Evolutionary conservation across 495 filamentous ascomycete genomes (phyloP).

Genomic region (Parachaetomium inaequale): DNA sequence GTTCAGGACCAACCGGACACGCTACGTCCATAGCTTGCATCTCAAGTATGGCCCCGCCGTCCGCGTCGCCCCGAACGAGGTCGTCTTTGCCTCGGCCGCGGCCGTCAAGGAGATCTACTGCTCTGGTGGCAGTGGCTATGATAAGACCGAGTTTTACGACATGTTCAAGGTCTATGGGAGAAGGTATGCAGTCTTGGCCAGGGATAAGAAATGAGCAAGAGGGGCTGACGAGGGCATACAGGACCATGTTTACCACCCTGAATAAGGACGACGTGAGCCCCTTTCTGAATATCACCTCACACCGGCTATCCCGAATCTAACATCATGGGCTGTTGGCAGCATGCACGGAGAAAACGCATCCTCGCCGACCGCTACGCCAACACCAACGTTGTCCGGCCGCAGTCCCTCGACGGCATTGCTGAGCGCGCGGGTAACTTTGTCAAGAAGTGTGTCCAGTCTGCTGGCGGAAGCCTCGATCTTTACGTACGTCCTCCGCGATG

Average conservation of each 20-base stretch:
- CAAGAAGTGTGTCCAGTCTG: slow-evolving; percentile 43
- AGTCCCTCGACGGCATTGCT: slow-evolving; percentile 51
- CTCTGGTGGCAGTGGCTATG: slow-evolving; percentile 61
- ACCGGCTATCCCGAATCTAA: background rate
- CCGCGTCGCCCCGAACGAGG: slow-evolving; percentile 57
- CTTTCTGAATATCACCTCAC: background rate
- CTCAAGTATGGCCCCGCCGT: slow-evolving; percentile 54
- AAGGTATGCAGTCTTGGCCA: slow-evolving; percentile 34
- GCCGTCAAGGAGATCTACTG: slow-evolving; percentile 66
- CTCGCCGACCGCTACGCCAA: slow-evolving; percentile 65
- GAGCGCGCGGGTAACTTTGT: slow-evolving; percentile 53
- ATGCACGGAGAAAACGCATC: slow-evolving; percentile 56
- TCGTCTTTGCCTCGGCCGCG: slow-evolving; percentile 54
- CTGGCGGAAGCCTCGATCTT: slow-evolving; percentile 48
- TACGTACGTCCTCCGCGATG: slow-evolving; percentile 45
- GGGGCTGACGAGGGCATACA: slow-evolving; percentile 18
- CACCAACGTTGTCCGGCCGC: slow-evolving; percentile 55
- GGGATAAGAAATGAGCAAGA: background rate
- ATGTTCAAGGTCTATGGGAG: slow-evolving; percentile 57
- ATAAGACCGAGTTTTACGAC: slow-evolving; percentile 66
- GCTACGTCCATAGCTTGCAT: slow-evolving; percentile 55
- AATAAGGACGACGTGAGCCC: slow-evolving; percentile 49
- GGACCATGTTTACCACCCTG: slow-evolving; percentile 61
- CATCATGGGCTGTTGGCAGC: slow-evolving; percentile 34
- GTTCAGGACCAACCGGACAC: slow-evolving; percentile 51